These are phyloP conservation scores for Scheffersomyces titani DNA, from an alignment of 1,139 yeast species.

Conservation along the genomic window DNA sequence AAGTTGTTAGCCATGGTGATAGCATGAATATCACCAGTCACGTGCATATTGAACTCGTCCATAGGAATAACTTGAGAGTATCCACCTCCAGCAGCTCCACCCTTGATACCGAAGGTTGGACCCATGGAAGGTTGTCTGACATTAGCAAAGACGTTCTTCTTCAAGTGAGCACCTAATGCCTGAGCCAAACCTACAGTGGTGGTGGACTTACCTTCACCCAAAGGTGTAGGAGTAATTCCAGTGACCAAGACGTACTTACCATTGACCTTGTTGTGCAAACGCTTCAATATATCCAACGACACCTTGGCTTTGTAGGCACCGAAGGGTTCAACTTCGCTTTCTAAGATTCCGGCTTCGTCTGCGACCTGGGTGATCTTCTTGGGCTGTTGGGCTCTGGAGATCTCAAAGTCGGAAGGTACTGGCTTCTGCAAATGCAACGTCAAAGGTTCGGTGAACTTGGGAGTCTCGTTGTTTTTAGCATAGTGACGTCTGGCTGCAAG, in stretches of 20 bases:
- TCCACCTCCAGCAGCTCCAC: constrained; percentile 99
- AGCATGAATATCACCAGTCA: constrained; percentile 98
- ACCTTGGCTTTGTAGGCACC: constrained; percentile 95
- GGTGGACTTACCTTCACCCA: constrained; percentile 98
- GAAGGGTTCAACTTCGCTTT: constrained; percentile 83
- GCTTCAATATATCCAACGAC: constrained; percentile 68
- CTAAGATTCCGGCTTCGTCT: constrained; percentile 77
- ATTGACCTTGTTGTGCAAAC: constrained; percentile 64
- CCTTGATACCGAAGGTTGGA: constrained; percentile 97
- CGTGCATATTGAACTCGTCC: constrained; percentile 98
- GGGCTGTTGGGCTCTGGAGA: constrained; percentile 87
- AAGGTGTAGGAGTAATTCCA: constrained; percentile 97
- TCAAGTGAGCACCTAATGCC: constrained; percentile 90
- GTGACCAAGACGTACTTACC: constrained; percentile 94
- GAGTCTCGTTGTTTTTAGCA: constrained; percentile 44
- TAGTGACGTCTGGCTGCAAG: constrained; percentile 70
- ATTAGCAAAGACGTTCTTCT: constrained; percentile 87
- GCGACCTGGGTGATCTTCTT: constrained; percentile 84
- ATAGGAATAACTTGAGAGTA: constrained; percentile 98
- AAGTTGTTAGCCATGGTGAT: constrained; percentile 93
- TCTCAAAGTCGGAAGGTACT: constrained; percentile 93
- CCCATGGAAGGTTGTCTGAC: constrained; percentile 99
- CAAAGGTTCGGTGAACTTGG: constrained; percentile 59
- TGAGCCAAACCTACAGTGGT: constrained; percentile 97
- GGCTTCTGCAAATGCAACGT: constrained; percentile 69